These are phyloP conservation scores for Daedalea quercina DNA, from an alignment of 768 basidiomycete species.

Conservation along the genomic window DNA sequence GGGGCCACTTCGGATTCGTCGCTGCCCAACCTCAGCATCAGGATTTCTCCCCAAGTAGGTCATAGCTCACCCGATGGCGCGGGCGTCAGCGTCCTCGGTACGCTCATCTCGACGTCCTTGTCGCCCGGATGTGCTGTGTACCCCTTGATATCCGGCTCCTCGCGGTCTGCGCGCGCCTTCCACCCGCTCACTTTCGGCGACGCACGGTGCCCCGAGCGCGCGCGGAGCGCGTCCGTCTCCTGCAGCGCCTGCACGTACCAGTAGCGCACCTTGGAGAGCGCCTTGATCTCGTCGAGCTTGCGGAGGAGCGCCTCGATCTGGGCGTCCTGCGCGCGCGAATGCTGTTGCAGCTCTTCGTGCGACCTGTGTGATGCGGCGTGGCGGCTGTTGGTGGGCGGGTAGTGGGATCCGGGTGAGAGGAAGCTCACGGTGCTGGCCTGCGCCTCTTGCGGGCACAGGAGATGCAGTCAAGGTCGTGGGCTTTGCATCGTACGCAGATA, in stretches of 20 bases:
- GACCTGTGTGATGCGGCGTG: slow-evolving; percentile 27
- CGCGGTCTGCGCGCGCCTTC: no score
- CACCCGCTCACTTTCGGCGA: no score
- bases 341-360: slow-evolving; percentile 47
- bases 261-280: slow-evolving; percentile 14
- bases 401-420: not conserved
- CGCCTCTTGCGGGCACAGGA: slow-evolving; percentile 48
- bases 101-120: no score
- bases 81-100: no score
- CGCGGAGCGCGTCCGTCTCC: slow-evolving; percentile 8
- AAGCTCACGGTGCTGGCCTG: slow-evolving; percentile 46
- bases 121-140: no score
- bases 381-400: not conserved
- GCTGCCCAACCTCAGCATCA: not conserved
- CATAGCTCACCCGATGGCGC: no score
- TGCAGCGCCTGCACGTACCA: slow-evolving; percentile 1
- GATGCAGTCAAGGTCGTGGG: slow-evolving; percentile 39
- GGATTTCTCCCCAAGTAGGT: no score
- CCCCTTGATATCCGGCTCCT: no score
- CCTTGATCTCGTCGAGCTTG: slow-evolving; percentile 5
- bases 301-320: slow-evolving; percentile 6
- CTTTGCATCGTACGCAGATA: slow-evolving; percentile 42
- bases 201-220: not conserved
- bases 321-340: slow-evolving; percentile 23
- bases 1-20: not conserved